Percentiles rank a stretch among this genome's conserved stretches.
Evolutionary conservation across 306 rosid genomes (phyloP).

Genomic region (Oxytropis ochrocephala): DNA sequence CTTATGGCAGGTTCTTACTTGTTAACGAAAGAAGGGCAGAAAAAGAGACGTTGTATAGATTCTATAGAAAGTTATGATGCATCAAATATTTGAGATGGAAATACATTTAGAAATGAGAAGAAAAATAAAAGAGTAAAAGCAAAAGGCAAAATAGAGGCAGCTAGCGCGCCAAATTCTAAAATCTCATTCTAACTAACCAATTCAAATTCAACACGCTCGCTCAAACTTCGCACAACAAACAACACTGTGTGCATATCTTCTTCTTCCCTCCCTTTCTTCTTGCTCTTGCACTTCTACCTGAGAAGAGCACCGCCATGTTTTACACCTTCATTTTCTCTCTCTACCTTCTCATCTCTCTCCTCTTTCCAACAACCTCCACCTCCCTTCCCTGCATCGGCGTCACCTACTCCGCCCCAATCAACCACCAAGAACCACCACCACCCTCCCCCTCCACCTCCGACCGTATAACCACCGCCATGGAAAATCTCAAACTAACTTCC

Average conservation of each 20-base stretch:
- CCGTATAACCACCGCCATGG: slow-evolving; percentile 20
- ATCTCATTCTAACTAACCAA: background rate
- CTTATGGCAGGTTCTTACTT: too few species aligned
- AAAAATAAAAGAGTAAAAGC: too few species aligned
- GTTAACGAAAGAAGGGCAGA: too few species aligned
- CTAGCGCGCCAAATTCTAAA: background rate
- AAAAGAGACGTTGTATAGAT: too few species aligned
- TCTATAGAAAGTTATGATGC: too few species aligned
- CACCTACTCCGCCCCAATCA: slow-evolving; percentile 37
- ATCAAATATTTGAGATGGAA: too few species aligned
- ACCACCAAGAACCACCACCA: background rate
- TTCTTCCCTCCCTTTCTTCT: too few species aligned
- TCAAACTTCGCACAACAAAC: background rate
- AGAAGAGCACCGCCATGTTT: background rate
- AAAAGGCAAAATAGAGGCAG: too few species aligned
- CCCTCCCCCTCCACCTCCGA: slow-evolving; percentile 16
- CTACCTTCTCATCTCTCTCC: slow-evolving; percentile 29
- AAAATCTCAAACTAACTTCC: slow-evolving; percentile 35
- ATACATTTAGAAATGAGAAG: too few species aligned
- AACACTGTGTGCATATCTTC: background rate
- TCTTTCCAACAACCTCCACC: slow-evolving; percentile 16
- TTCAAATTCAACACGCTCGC: too few species aligned
- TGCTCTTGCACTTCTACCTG: background rate
- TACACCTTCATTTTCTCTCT: slow-evolving; percentile 10
- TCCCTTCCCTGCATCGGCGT: slow-evolving; percentile 43